Base-by-base conservation (phyloP, 1,284 basidiomycete genomes). In the Trametes hirsuta region DNA sequence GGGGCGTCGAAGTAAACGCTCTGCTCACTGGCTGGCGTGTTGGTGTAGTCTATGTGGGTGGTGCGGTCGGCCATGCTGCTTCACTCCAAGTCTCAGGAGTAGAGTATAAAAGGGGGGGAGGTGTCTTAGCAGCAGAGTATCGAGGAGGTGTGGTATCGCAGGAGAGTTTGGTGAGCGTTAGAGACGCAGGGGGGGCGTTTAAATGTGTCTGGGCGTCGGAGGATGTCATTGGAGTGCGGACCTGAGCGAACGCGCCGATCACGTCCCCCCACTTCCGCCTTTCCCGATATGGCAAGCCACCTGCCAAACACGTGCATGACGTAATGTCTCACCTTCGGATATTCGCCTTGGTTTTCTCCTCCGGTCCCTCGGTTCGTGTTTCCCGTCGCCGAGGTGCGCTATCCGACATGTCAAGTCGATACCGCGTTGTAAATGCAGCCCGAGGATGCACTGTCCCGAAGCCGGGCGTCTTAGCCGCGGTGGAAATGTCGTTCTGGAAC, bases 1-100 rank as follows among this genome's bases (percentile, higher is more conserved):
- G 74, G 75, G 8, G 78, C 77, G 75, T 79, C 78, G 64, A 78
- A 79, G 68, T 79, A 79, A 9, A 74, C 58, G 52, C 70, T 74
- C 30, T 66, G 70, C 54, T 75, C 76, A 69, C 76, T 78, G 37
- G 47, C 58, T 52, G 68, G 60, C 35, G 77, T 75, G 40, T 75
- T 40, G 3, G 65, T 45, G 61, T 60, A 65, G 49, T 65, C 60
- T 22, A 61, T 62, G 58, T 39, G 41, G 12, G 64, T 65, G 12
- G 53, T 44, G 39, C 49, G 49, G 21, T 24, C 35, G 44, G 44
- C 5, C 56, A 58, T 58, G 25, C 22, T 35, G 30, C 9, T 18
- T 25, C 34, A n/a, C 40, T 39, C 8, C 15, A 15, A 12, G 40
- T 36, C 40, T 14, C 10, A 11, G 40, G 14, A 36, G n/a, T 41